phyloP scores from a whole-genome alignment of 345 rosid species.

The Citrus glauca region DNA sequence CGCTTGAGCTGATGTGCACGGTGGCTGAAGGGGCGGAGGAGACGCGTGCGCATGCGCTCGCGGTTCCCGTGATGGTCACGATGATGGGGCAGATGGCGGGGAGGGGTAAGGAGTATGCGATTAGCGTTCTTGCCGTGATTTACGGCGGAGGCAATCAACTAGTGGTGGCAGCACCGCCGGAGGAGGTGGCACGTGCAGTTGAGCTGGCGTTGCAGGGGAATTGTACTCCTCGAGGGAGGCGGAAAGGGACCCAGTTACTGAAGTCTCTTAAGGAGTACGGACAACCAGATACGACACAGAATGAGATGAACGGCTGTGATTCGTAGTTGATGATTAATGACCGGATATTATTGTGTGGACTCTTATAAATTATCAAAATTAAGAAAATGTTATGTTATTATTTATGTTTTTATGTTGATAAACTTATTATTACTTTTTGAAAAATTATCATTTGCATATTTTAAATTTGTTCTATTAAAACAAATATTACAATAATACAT shows the following conservation, averaged over 20 bases:
- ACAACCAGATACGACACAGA: conserved; percentile 46
- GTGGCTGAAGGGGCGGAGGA: conserved; percentile 75
- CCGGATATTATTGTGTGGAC: not conserved
- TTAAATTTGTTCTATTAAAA: too few relatives aligned
- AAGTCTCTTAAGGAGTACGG: conserved; percentile 63
- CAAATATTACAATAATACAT: too few relatives aligned
- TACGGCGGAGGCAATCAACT: conserved; percentile 32
- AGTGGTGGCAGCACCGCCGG: conserved; percentile 57
- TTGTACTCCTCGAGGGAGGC: conserved; percentile 66
- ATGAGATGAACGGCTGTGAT: conserved; percentile 37
- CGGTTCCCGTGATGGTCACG: conserved; percentile 87
- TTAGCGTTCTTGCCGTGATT: conserved; percentile 65
- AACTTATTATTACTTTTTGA: too few relatives aligned
- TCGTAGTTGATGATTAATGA: not conserved
- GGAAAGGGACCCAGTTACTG: conserved; percentile 82
- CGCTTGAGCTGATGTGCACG: conserved; percentile 76
- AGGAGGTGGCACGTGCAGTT: conserved; percentile 88
- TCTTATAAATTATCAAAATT: not conserved
- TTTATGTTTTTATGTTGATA: too few relatives aligned
- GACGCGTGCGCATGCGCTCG: conserved; percentile 71
- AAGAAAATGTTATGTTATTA: too few relatives aligned
- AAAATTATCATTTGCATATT: too few relatives aligned
- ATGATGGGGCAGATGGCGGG: conserved; percentile 83
- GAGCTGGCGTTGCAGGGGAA: conserved; percentile 70
- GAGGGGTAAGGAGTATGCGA: conserved; percentile 81